phyloP scores from a whole-genome alignment of 345 rosid species.

The Mallotus nudiflorus region DNA sequence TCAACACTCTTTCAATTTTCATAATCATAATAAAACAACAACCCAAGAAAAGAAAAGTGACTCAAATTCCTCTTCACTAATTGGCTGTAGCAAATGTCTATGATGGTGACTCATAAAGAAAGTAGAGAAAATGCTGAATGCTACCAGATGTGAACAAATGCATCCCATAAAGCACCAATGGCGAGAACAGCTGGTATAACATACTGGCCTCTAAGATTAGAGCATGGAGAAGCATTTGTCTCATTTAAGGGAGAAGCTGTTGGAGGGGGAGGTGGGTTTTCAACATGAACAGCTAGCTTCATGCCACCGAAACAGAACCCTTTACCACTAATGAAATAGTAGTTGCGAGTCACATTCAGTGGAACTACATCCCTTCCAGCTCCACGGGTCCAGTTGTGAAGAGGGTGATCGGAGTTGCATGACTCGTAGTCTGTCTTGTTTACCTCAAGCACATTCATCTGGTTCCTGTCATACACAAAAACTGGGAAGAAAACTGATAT shows the following conservation, averaged over 20 bases:
- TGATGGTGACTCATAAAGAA: not conserved
- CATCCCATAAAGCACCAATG: slow-evolving; percentile 55
- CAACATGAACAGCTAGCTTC: slow-evolving; percentile 64
- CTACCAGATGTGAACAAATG: slow-evolving; percentile 45
- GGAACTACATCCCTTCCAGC: slow-evolving; percentile 93
- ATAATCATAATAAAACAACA: slow-evolving; percentile 1
- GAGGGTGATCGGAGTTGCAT: slow-evolving; percentile 69
- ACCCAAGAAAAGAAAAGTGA: slow-evolving; percentile 9
- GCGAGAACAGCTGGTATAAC: slow-evolving; percentile 47
- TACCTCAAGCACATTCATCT: slow-evolving; percentile 81
- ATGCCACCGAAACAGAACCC: slow-evolving; percentile 90
- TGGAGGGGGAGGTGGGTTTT: slow-evolving; percentile 78
- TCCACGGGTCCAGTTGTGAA: slow-evolving; percentile 80
- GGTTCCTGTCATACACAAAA: slow-evolving; percentile 92
- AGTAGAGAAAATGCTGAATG: not conserved
- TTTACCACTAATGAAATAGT: slow-evolving; percentile 78
- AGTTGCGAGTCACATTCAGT: slow-evolving; percentile 68
- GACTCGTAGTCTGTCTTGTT: slow-evolving; percentile 68
- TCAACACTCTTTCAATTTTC: slow-evolving; percentile 4
- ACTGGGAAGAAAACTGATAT: slow-evolving; percentile 34
- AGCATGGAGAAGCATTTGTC: slow-evolving; percentile 34
- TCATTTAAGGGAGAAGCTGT: slow-evolving; percentile 36
- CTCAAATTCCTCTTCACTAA: slow-evolving; percentile 22
- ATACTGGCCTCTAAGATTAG: slow-evolving; percentile 32
- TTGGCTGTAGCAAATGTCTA: slow-evolving; percentile 20